These are phyloP conservation scores for Puccinia novopanici DNA, from an alignment of 1,284 basidiomycete genomes.

Conservation along the genomic window DNA sequence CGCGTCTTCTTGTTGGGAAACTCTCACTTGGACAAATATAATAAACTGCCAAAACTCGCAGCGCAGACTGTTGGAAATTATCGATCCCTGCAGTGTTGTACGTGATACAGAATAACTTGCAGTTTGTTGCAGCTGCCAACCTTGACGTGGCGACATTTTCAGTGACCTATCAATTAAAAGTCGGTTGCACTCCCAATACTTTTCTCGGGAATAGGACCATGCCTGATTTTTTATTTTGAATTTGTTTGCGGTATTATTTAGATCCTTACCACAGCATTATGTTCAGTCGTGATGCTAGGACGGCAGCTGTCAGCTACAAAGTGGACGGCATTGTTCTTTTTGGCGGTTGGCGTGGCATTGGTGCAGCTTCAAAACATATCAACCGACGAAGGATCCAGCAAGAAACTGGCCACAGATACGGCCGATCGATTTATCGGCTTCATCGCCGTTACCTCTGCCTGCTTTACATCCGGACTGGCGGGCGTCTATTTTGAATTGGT, in stretches of 20 bases:
- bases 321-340: constrained; percentile 79
- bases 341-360: constrained; percentile 86
- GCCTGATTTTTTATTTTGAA: background rate
- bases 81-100: constrained; percentile 95
- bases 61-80: constrained; percentile 90
- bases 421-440: constrained; percentile 73
- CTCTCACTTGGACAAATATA: constrained; percentile 59
- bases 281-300: constrained; percentile 85
- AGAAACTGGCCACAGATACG: constrained; percentile 39
- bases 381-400: constrained; percentile 47
- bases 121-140: constrained; percentile 90
- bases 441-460: constrained; percentile 80
- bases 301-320: constrained; percentile 73
- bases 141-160: constrained; percentile 92
- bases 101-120: constrained; percentile 92
- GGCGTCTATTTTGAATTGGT: constrained; percentile 99
- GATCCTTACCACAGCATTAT: constrained; percentile 92
- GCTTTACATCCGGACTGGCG: constrained; percentile 98
- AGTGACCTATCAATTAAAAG: constrained; percentile 59
- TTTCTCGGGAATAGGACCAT: background rate
- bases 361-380: constrained; percentile 76
- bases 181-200: background rate
- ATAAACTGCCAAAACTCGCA: constrained; percentile 65
- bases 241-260: constrained; percentile 58
- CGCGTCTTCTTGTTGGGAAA: background rate